Conservation (phyloP, 2,329 filamentous ascomycete genomes). For the Tolypocladium amazonense region DNA sequence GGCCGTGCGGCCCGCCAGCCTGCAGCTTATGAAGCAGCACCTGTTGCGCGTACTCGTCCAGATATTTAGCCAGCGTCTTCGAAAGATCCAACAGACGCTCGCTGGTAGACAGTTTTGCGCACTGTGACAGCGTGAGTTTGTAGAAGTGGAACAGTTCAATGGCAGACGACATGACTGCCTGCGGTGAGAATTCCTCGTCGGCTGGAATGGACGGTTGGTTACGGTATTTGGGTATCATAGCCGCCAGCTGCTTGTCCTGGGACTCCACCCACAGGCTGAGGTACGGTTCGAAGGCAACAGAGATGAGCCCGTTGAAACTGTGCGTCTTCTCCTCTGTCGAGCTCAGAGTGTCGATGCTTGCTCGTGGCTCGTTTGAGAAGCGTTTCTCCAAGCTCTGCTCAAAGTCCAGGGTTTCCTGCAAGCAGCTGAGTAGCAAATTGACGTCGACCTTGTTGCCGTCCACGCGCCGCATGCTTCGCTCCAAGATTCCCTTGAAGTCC, state of each 20-base stretch:
- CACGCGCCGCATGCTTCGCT: slow-evolving; percentile 69
- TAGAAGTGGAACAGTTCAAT: slow-evolving; percentile 98
- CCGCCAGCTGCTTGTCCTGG: slow-evolving; percentile 78
- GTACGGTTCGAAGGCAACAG: slow-evolving; percentile 94
- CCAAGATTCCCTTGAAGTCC: slow-evolving; percentile 87
- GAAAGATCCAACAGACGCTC: slow-evolving; percentile 76
- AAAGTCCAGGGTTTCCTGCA: slow-evolving; percentile 95
- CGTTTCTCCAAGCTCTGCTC: slow-evolving; percentile 82
- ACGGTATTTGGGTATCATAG: slow-evolving; percentile 80
- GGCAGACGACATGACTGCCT: slow-evolving; percentile 83
- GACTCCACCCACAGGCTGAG: slow-evolving; percentile 95
- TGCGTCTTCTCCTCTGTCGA: slow-evolving; percentile 67
- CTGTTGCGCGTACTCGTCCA: slow-evolving; percentile 92
- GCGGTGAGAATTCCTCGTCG: slow-evolving; percentile 86
- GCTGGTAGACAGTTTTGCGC: slow-evolving; percentile 91
- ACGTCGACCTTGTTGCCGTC: slow-evolving; percentile 80
- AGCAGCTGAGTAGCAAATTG: slow-evolving; percentile 73
- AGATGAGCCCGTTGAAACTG: slow-evolving; percentile 82
- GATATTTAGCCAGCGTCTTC: slow-evolving; percentile 77
- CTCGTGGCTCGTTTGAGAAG: slow-evolving; percentile 63
- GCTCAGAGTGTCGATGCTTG: slow-evolving; percentile 82
- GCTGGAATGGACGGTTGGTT: slow-evolving; percentile 66
- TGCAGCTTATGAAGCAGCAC: slow-evolving; percentile 67
- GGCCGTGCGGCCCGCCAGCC: slow-evolving; percentile 39
- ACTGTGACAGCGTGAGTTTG: slow-evolving; percentile 83